Percentiles rank a stretch among this genome's conserved stretches.
phyloP scores from a whole-genome alignment of 2,329 filamentous ascomycete species.

The Drechslerella stenobrocha region DNA sequence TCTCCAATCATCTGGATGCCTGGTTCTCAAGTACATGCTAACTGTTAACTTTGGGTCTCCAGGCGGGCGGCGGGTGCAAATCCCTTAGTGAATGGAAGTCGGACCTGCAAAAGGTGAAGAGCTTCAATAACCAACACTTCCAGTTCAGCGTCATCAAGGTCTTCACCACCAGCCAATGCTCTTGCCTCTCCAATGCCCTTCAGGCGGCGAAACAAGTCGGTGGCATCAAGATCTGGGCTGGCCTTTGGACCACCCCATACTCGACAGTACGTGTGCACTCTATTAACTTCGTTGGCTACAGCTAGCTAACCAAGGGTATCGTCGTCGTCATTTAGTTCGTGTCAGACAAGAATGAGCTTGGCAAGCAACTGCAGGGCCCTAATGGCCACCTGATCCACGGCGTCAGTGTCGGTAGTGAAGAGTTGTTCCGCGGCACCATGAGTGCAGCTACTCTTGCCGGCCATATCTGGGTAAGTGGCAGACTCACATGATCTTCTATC shows the following conservation, averaged over 20 bases:
- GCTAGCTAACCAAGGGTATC: constrained; percentile 60
- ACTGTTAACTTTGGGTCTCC: constrained; percentile 7
- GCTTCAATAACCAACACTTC: constrained; percentile 42
- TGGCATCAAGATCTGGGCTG: constrained; percentile 66
- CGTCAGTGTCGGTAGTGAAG: constrained; percentile 54
- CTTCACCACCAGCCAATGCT: constrained; percentile 66
- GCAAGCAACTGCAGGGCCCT: constrained; percentile 56
- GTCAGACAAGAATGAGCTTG: constrained; percentile 37
- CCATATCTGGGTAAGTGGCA: constrained; percentile 35
- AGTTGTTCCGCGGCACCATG: constrained; percentile 29
- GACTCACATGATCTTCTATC: background rate
- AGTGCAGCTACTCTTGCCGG: constrained; percentile 19
- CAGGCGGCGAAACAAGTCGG: constrained; percentile 64
- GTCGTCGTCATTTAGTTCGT: constrained; percentile 62
- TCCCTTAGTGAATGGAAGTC: constrained; percentile 54
- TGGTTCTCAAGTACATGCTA: constrained; percentile 5
- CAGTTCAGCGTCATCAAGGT: constrained; percentile 65
- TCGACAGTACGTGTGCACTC: constrained; percentile 54
- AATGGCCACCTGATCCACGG: constrained; percentile 30
- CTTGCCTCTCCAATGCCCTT: constrained; percentile 59
- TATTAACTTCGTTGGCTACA: constrained; percentile 62
- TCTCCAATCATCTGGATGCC: background rate
- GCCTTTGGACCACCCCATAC: constrained; percentile 64
- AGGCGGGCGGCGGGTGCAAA: constrained; percentile 56
- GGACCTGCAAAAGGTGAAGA: constrained; percentile 56